Percentiles rank a stretch among this genome's conserved stretches.
These are phyloP conservation scores for Naganishia cerealis DNA, from an alignment of 1,284 basidiomycete species.

Conservation along the genomic window DNA sequence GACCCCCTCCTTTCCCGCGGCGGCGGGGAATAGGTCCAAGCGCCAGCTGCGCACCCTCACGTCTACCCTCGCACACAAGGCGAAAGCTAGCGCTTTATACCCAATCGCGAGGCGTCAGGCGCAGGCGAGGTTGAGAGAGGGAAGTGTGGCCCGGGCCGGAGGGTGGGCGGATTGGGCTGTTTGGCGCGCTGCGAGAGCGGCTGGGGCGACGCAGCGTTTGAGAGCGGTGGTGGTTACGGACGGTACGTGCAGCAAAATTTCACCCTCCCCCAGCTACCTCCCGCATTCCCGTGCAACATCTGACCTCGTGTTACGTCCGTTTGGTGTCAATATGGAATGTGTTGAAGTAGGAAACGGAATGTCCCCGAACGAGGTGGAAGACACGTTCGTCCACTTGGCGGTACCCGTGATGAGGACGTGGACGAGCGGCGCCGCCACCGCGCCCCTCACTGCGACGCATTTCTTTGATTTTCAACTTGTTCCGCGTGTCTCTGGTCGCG, in stretches of 20 bases:
- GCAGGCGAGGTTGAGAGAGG: constrained; percentile 8
- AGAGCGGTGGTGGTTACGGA: constrained; percentile 1
- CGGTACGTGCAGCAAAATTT: constrained; percentile 4
- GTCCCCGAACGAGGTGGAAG: neutral
- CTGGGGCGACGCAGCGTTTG: neutral
- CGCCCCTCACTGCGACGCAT: constrained; percentile 9
- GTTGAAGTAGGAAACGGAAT: neutral
- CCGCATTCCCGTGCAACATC: too few species aligned
- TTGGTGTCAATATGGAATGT: neutral
- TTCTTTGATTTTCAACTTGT: constrained; percentile 11
- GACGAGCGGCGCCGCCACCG: neutral
- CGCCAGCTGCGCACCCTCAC: neutral
- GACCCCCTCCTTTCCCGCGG: neutral
- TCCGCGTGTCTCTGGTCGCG: neutral
- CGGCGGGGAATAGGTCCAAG: neutral
- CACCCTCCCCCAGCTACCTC: neutral
- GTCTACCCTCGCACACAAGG: neutral
- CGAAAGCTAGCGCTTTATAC: neutral
- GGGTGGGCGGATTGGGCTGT: constrained; percentile 5
- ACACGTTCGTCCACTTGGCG: constrained; percentile 9
- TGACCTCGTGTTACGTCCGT: too few species aligned
- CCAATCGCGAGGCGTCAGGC: constrained; percentile 7
- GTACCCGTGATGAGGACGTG: constrained; percentile 4
- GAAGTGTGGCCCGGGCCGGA: neutral
- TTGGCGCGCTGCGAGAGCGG: neutral